A percentile compares a stretch with the other conserved stretches of the same genome.
Evolutionary conservation across 2,329 filamentous ascomycete species (phyloP).

Genomic region (Pseudocercospora eumusae): DNA sequence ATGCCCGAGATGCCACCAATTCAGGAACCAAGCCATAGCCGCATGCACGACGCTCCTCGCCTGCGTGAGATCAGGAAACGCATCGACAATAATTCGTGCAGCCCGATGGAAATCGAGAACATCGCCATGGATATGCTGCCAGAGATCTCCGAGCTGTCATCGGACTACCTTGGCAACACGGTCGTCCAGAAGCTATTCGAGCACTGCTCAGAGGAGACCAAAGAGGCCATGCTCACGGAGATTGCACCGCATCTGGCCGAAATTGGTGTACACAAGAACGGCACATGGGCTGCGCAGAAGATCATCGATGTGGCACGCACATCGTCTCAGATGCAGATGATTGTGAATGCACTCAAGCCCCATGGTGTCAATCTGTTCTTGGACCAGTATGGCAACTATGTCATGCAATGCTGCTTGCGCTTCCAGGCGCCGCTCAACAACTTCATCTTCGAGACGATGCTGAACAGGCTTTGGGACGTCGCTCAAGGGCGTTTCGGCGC

Average conservation of each 20-base stretch:
- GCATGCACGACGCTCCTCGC: constrained; percentile 90
- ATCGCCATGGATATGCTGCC: constrained; percentile 93
- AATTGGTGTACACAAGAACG: constrained; percentile 98
- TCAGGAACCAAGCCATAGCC: constrained; percentile 81
- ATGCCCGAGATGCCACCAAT: constrained; percentile 85
- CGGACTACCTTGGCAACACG: constrained; percentile 96
- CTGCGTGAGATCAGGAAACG: constrained; percentile 94
- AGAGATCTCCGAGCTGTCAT: constrained; percentile 90
- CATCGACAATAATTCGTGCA: constrained; percentile 91
- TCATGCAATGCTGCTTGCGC: constrained; percentile 92
- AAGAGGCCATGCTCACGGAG: constrained; percentile 85
- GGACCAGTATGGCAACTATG: constrained; percentile 98
- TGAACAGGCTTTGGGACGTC: constrained; percentile 90
- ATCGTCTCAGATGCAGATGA: constrained; percentile 75
- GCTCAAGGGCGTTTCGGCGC: constrained; percentile 91
- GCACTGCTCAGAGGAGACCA: constrained; percentile 85
- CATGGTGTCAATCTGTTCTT: constrained; percentile 91
- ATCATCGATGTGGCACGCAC: constrained; percentile 96
- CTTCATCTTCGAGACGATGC: constrained; percentile 98
- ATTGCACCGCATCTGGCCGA: constrained; percentile 92
- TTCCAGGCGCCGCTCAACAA: constrained; percentile 88
- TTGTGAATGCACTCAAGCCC: constrained; percentile 79
- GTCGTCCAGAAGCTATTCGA: constrained; percentile 99
- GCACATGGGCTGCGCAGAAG: constrained; percentile 98
- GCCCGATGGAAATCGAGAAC: constrained; percentile 83